Evolutionary conservation across 495 filamentous ascomycete genomes (phyloP).

Genomic region (Trichoderma virens): DNA sequence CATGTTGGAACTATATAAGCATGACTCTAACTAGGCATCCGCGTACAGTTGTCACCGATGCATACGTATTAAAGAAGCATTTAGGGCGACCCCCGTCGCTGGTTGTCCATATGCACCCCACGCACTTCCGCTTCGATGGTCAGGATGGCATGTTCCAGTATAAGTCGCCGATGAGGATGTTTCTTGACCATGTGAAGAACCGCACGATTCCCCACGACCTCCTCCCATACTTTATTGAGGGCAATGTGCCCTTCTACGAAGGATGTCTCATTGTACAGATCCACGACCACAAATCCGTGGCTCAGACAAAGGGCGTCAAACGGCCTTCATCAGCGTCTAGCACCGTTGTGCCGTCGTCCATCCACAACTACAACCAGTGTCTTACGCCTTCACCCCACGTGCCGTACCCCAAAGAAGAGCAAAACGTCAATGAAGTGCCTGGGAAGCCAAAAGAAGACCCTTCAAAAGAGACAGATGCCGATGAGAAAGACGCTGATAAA

Average conservation of each 20-base stretch:
- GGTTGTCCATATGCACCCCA: slow-evolving; percentile 75
- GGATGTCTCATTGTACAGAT: slow-evolving; percentile 91
- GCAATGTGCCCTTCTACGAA: slow-evolving; percentile 81
- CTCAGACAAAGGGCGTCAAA: slow-evolving; percentile 51
- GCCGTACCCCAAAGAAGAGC: slow-evolving; percentile 64
- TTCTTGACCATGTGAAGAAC: slow-evolving; percentile 60
- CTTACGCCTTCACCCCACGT: slow-evolving; percentile 82
- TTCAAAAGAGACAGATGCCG: slow-evolving; percentile 26
- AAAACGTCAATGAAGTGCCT: slow-evolving; percentile 20
- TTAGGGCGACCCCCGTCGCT: slow-evolving; percentile 58
- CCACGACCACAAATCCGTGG: slow-evolving; percentile 68
- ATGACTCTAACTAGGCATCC: neutral
- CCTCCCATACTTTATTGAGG: slow-evolving; percentile 50
- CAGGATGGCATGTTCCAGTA: slow-evolving; percentile 89
- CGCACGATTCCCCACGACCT: slow-evolving; percentile 48
- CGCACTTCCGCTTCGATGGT: slow-evolving; percentile 86
- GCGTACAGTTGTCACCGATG: slow-evolving; percentile 52
- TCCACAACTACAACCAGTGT: slow-evolving; percentile 84
- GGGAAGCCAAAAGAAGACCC: slow-evolving; percentile 30
- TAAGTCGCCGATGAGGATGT: slow-evolving; percentile 78
- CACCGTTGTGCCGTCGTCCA: slow-evolving; percentile 62
- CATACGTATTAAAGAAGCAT: slow-evolving; percentile 46
- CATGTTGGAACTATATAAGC: slow-evolving; percentile 6
- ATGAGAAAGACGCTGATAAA: slow-evolving; percentile 20
- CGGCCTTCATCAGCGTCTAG: slow-evolving; percentile 47